phyloP scores from a whole-genome alignment of 495 filamentous ascomycete genomes.

The Aspergillus bridgeri region DNA sequence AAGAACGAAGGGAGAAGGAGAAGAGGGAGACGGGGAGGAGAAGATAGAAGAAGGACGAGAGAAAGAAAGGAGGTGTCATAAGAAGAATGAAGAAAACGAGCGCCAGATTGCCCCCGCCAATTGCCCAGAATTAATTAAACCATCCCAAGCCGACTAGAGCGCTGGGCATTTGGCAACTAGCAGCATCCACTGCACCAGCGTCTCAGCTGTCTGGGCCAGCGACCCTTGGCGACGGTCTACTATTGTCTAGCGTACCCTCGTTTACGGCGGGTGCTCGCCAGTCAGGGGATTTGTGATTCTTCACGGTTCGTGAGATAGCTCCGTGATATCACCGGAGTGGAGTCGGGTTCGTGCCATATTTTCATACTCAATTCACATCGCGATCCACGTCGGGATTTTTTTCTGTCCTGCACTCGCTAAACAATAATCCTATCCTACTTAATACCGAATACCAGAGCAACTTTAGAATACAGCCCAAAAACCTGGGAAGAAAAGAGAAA shows the following conservation, averaged over 20 bases:
- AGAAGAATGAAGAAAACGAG: constrained; percentile 1
- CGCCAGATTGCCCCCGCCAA: not conserved
- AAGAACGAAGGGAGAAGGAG: constrained; percentile 7
- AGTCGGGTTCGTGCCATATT: constrained; percentile 2
- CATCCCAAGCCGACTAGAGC: not conserved
- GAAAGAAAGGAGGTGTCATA: not conserved
- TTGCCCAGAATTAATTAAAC: constrained; percentile 4
- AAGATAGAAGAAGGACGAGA: constrained; percentile 2
- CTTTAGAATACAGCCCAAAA: constrained; percentile 14
- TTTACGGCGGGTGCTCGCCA: not conserved
- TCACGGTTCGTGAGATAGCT: no score
- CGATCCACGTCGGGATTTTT: constrained; percentile 9
- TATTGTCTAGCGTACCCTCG: not conserved
- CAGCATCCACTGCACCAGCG: constrained; percentile 7
- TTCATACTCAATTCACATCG: not conserved
- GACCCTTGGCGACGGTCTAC: not conserved
- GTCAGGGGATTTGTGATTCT: not conserved
- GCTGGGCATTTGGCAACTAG: constrained; percentile 2
- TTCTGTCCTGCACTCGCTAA: constrained; percentile 5
- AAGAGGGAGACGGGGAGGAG: not conserved
- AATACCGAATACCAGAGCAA: constrained; percentile 19
- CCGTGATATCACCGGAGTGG: no score
- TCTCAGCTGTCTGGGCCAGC: constrained; percentile 1
- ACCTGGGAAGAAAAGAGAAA: not conserved
- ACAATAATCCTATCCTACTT: not conserved